phyloP scores from a whole-genome alignment of 306 rosid genomes.

The Chamaecrista fasciculata region DNA sequence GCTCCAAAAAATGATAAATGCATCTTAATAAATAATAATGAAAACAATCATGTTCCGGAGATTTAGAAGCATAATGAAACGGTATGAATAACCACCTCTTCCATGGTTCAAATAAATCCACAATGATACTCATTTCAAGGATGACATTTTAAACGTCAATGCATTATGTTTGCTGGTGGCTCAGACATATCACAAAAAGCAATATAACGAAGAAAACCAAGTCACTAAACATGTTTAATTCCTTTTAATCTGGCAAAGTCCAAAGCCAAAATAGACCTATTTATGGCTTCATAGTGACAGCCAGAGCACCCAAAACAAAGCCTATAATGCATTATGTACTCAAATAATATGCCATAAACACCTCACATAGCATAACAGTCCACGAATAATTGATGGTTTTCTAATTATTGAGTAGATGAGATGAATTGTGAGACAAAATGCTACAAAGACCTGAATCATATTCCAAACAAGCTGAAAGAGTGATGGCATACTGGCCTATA shows the following conservation, averaged over 20 bases:
- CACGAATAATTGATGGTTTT: conserved; percentile 6
- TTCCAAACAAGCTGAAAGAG: conserved; percentile 26
- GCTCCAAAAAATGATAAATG: neutral
- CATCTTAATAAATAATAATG: neutral
- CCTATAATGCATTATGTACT: neutral
- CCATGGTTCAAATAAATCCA: neutral
- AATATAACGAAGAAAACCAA: neutral
- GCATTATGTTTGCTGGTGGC: neutral
- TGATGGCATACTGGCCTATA: neutral
- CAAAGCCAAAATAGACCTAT: neutral
- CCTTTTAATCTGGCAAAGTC: conserved; percentile 17
- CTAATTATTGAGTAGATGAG: conserved; percentile 10
- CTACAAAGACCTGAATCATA: conserved; percentile 16
- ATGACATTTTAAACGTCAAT: conserved; percentile 11
- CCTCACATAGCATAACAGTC: neutral
- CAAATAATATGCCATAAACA: too few species aligned
- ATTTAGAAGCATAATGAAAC: conserved; percentile 5
- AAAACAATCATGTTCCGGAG: neutral
- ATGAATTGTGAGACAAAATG: conserved; percentile 3
- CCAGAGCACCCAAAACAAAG: neutral
- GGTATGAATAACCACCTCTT: neutral
- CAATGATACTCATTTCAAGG: conserved; percentile 15
- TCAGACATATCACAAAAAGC: neutral
- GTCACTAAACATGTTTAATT: neutral
- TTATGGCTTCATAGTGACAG: conserved; percentile 13